Percentiles rank a stretch among this genome's conserved stretches.
phyloP scores from a whole-genome alignment of 2,329 filamentous ascomycete genomes.

The Drechslerella coelobrocha region DNA sequence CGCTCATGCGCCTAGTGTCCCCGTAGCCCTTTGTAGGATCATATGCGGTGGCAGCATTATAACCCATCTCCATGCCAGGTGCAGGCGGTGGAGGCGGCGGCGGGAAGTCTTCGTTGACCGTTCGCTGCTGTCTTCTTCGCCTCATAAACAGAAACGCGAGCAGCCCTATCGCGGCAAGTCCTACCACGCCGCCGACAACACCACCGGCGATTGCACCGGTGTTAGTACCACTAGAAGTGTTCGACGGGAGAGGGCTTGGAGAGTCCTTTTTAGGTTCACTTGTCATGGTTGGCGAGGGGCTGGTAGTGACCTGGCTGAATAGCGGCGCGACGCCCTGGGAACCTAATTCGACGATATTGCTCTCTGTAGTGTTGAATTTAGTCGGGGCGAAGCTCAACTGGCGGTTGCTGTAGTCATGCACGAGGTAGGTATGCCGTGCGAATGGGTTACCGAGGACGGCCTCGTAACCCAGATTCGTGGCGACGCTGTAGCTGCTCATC shows the following conservation, averaged over 20 bases:
- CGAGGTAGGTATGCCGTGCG: slow-evolving; percentile 38
- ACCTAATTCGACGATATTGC: slow-evolving; percentile 30
- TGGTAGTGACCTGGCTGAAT: not conserved
- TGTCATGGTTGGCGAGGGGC: not conserved
- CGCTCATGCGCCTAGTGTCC: slow-evolving; percentile 2
- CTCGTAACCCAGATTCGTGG: slow-evolving; percentile 33
- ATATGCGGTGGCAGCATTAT: slow-evolving; percentile 19
- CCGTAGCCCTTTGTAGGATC: slow-evolving; percentile 16
- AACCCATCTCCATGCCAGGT: slow-evolving; percentile 4
- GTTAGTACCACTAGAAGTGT: slow-evolving; percentile 51
- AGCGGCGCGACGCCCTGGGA: slow-evolving; percentile 25
- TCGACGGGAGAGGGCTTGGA: slow-evolving; percentile 4
- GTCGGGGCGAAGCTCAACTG: slow-evolving; percentile 36
- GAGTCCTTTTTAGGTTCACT: not conserved
- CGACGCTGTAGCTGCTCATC: slow-evolving; percentile 34
- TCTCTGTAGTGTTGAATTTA: slow-evolving; percentile 29
- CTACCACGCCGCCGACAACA: slow-evolving; percentile 61
- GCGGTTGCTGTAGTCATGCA: slow-evolving; percentile 38
- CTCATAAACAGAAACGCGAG: slow-evolving; percentile 61
- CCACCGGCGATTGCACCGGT: slow-evolving; percentile 63
- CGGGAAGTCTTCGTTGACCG: not conserved
- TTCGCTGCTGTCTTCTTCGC: slow-evolving; percentile 50
- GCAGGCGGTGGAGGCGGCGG: slow-evolving; percentile 3
- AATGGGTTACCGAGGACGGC: slow-evolving; percentile 38
- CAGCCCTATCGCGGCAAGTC: slow-evolving; percentile 59